Percentiles rank a stretch among this genome's conserved stretches.
These are phyloP conservation scores for Lactifluus volemus DNA, from an alignment of 768 basidiomycete species.

Conservation along the genomic window DNA sequence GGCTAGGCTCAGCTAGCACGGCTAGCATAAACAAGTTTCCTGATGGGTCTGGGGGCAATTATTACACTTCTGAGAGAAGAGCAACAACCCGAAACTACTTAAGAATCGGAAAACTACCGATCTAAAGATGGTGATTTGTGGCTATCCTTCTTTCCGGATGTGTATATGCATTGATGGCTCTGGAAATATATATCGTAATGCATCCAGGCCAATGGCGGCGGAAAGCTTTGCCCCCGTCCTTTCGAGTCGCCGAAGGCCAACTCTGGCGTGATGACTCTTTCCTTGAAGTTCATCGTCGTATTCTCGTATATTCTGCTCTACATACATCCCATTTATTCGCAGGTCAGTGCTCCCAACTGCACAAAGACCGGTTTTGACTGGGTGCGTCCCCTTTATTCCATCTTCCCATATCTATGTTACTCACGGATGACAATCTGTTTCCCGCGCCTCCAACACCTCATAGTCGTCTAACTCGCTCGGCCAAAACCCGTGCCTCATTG, in stretches of 20 bases:
- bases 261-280: neutral
- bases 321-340: neutral
- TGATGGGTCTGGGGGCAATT: too few species aligned
- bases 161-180: neutral
- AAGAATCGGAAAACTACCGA: neutral
- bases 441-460: too few species aligned
- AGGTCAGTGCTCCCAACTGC: conserved; percentile 2
- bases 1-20: too few species aligned
- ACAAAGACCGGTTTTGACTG: neutral
- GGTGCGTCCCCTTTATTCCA: conserved; percentile 3
- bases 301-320: neutral
- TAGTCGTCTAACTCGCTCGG: conserved; percentile 12
- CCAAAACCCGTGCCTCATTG: conserved; percentile 5
- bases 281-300: neutral
- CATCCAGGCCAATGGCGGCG: neutral
- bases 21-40: too few species aligned
- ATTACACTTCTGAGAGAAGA: neutral
- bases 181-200: neutral
- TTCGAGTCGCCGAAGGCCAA: neutral
- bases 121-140: neutral
- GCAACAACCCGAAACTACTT: neutral
- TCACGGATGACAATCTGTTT: neutral
- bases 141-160: neutral
- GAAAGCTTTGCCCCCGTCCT: too few species aligned
- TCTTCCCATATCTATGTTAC: neutral